These are phyloP conservation scores for Cladosporium phlei DNA, from an alignment of 2,329 filamentous ascomycete species.

Conservation along the genomic window DNA sequence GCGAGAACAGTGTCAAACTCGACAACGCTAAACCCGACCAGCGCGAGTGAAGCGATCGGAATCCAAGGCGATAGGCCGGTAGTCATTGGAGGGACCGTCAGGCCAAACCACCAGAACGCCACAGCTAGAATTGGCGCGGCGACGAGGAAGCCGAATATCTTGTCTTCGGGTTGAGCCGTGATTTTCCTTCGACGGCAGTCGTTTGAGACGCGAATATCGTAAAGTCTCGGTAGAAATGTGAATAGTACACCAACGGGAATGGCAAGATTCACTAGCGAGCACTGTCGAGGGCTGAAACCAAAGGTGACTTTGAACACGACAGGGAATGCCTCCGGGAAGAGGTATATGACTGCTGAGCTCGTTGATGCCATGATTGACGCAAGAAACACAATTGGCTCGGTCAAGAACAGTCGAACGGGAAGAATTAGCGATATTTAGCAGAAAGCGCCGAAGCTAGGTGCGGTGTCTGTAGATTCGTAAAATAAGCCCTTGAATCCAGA, in stretches of 20 bases:
- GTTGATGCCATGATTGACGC: conserved; percentile 42
- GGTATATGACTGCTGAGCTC: conserved; percentile 45
- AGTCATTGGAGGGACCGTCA: conserved; percentile 42
- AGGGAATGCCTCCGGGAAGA: conserved; percentile 43
- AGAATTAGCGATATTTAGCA: conserved; percentile 35
- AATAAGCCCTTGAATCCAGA: conserved; percentile 25
- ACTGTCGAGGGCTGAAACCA: conserved; percentile 31
- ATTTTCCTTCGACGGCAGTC: neutral
- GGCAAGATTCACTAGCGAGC: conserved; percentile 53
- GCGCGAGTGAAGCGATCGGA: conserved; percentile 30
- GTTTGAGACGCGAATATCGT: conserved; percentile 36
- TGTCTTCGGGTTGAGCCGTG: conserved; percentile 41
- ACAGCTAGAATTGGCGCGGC: conserved; percentile 41
- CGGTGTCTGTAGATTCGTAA: conserved; percentile 34
- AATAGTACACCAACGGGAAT: conserved; percentile 55
- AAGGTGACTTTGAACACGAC: conserved; percentile 34
- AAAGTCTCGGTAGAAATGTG: conserved; percentile 41
- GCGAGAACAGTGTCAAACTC: conserved; percentile 43
- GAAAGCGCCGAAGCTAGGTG: conserved; percentile 36
- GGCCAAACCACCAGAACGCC: conserved; percentile 45
- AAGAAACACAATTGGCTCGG: conserved; percentile 45
- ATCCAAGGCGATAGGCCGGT: conserved; percentile 23
- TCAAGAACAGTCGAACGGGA: conserved; percentile 41
- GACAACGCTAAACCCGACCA: conserved; percentile 47
- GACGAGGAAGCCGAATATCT: conserved; percentile 43